Evolutionary conservation across 2,329 filamentous ascomycete species (phyloP).

Genomic region (Diaporthe longicolla): DNA sequence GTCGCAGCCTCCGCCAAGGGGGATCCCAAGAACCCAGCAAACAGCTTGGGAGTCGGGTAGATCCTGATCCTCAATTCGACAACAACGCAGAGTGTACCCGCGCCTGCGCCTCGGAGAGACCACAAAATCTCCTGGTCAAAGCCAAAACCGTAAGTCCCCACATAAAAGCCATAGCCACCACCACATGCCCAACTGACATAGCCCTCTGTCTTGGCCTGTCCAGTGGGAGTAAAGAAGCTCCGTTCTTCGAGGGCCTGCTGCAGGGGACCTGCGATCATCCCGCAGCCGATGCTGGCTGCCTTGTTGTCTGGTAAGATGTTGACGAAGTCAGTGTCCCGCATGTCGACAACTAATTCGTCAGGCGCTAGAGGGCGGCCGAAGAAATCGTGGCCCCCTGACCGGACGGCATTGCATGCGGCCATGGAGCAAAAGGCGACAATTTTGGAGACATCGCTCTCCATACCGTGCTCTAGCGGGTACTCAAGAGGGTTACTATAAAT

Average conservation of each 20-base stretch:
- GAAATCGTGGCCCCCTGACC: conserved; percentile 28
- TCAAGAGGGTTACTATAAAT: too few species aligned
- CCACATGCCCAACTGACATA: conserved; percentile 54
- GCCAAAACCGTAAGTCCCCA: conserved; percentile 50
- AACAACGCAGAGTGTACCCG: conserved; percentile 47
- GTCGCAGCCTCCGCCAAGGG: background rate
- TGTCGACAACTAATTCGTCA: conserved; percentile 19
- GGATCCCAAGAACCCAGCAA: background rate
- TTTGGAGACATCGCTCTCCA: conserved; percentile 27
- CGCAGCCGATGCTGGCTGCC: conserved; percentile 44
- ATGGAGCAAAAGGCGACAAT: conserved; percentile 13
- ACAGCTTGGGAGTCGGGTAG: conserved; percentile 39
- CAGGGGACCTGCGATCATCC: conserved; percentile 39
- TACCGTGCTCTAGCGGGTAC: too few species aligned
- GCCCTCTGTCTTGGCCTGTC: conserved; percentile 46
- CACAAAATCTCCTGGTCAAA: conserved; percentile 53
- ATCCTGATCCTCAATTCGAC: conserved; percentile 48
- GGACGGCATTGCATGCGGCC: background rate
- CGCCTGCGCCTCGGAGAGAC: conserved; percentile 49
- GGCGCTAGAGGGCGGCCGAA: conserved; percentile 5
- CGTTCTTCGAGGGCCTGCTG: conserved; percentile 39
- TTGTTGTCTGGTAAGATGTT: conserved; percentile 30
- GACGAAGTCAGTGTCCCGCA: conserved; percentile 29
- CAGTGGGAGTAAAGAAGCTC: conserved; percentile 42
- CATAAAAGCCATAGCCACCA: conserved; percentile 54